These are phyloP conservation scores for Fusarium sambucinum DNA, from an alignment of 2,329 filamentous ascomycete species.

Conservation along the genomic window DNA sequence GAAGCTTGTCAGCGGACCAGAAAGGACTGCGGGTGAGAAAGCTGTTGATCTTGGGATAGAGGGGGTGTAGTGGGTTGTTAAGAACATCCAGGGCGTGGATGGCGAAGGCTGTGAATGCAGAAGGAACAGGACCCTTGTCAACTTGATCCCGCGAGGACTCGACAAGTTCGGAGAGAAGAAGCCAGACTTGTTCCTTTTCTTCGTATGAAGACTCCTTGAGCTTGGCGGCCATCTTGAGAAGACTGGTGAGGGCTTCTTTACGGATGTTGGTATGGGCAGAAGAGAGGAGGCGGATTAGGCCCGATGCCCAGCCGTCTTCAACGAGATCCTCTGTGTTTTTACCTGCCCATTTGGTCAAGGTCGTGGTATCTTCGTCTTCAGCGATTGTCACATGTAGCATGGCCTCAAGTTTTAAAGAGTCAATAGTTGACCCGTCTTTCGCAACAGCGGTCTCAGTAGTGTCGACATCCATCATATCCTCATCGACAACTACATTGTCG, in stretches of 20 bases:
- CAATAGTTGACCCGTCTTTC: constrained; percentile 43
- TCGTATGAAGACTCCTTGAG: constrained; percentile 77
- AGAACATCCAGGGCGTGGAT: constrained; percentile 76
- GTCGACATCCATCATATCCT: constrained; percentile 37
- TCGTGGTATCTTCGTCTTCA: constrained; percentile 63
- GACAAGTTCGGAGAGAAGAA: constrained; percentile 82
- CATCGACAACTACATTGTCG: constrained; percentile 25
- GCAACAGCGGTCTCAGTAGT: background rate
- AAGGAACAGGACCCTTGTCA: constrained; percentile 72
- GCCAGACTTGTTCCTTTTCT: constrained; percentile 81
- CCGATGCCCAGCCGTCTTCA: constrained; percentile 78
- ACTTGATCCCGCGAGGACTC: constrained; percentile 75
- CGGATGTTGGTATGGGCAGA: constrained; percentile 82
- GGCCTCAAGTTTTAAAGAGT: constrained; percentile 61
- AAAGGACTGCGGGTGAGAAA: constrained; percentile 82
- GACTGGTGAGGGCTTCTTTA: constrained; percentile 78
- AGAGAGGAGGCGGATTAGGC: constrained; percentile 79
- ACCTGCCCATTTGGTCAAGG: constrained; percentile 74
- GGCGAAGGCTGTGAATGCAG: constrained; percentile 81
- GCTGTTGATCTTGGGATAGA: constrained; percentile 88
- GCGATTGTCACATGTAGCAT: constrained; percentile 64
- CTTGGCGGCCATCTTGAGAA: constrained; percentile 73
- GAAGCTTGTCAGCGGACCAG: constrained; percentile 80
- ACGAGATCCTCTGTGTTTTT: constrained; percentile 84
- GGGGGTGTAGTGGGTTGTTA: constrained; percentile 79